Evolutionary conservation across 768 basidiomycete species (phyloP).

Genomic region (Boletellus ananiceps): DNA sequence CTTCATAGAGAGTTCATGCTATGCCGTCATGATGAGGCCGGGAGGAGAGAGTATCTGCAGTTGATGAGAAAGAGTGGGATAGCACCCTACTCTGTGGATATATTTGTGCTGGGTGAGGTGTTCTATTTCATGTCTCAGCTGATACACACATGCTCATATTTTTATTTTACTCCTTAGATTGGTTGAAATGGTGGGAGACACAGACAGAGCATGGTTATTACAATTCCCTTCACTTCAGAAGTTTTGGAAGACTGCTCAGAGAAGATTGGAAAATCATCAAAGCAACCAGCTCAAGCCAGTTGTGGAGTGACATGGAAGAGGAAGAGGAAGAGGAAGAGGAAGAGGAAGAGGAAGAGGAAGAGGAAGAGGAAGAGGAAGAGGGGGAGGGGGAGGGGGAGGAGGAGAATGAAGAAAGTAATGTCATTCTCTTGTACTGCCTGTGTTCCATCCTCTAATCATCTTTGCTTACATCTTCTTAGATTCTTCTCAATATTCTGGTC

Average conservation of each 20-base stretch:
- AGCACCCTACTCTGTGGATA: background rate
- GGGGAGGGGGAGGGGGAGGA: too few relatives aligned
- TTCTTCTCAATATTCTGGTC: too few relatives aligned
- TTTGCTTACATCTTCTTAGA: too few relatives aligned
- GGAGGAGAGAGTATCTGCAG: background rate
- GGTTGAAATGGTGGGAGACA: background rate
- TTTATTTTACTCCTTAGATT: background rate
- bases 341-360: too few relatives aligned
- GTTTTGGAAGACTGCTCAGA: background rate
- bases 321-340: too few relatives aligned
- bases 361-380: too few relatives aligned
- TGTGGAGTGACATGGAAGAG: background rate
- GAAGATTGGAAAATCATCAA: background rate
- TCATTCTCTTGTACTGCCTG: background rate
- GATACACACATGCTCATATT: background rate
- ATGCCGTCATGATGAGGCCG: background rate
- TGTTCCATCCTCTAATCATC: too few relatives aligned
- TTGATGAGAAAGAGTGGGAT: background rate
- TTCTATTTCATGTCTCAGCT: background rate
- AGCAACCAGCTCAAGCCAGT: background rate
- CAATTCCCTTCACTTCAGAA: background rate
- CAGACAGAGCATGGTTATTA: background rate
- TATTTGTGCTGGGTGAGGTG: background rate
- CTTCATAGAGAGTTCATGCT: slow-evolving; percentile 10
- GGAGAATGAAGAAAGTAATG: background rate